Evolutionary conservation across 306 rosid species (phyloP).

Genomic region (Dalbergia oliveri): DNA sequence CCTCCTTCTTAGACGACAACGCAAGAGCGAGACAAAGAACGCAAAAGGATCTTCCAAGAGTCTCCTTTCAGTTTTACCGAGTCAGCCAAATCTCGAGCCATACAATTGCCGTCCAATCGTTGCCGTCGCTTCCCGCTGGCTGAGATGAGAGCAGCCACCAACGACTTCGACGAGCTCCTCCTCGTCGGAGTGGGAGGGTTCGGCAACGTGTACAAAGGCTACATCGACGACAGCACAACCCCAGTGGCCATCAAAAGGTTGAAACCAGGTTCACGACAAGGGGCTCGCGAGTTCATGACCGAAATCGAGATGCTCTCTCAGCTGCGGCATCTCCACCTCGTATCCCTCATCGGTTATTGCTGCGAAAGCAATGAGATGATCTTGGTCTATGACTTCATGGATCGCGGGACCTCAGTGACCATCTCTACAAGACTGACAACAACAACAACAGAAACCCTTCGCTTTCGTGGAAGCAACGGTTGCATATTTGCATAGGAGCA

Average conservation of each 20-base stretch:
- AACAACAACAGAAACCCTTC: background rate
- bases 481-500: slow-evolving; percentile 29
- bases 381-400: background rate
- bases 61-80: background rate
- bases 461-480: slow-evolving; percentile 42
- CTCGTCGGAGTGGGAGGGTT: background rate
- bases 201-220: too few relatives aligned
- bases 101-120: background rate
- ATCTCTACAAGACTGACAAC: slow-evolving; percentile 22
- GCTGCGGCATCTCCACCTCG: background rate
- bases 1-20: background rate
- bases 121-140: background rate
- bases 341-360: background rate
- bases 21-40: too few relatives aligned
- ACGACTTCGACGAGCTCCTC: background rate
- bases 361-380: background rate
- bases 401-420: slow-evolving; percentile 16
- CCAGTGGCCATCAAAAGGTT: background rate
- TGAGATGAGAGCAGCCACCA: background rate
- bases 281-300: background rate
- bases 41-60: background rate
- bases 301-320: background rate
- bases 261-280: background rate
- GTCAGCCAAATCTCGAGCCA: background rate
- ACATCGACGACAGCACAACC: background rate